A percentile compares a stretch with the other conserved stretches of the same genome.
Conservation (phyloP, 2,329 filamentous ascomycete species). For the Pyricularia pennisetigena region DNA sequence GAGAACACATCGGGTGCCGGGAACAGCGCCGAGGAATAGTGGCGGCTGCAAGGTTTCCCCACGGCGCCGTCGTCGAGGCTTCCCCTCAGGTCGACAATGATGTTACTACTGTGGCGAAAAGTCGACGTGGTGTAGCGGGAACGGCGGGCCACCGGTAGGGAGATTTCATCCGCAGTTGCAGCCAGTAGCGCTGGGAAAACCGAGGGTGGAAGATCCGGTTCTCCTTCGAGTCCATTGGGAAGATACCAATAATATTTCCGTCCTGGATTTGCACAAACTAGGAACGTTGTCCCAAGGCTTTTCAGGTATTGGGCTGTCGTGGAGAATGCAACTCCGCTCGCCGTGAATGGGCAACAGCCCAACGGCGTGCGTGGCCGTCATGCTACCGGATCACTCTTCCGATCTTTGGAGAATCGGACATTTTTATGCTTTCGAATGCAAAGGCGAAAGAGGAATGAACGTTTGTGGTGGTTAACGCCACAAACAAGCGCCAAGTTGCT, state of each 20-base stretch:
- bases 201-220: constrained; percentile 5
- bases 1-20: constrained; percentile 3
- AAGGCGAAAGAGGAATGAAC: neutral
- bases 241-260: neutral
- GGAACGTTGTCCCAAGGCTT: constrained; percentile 12
- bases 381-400: neutral
- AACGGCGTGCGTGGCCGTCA: neutral
- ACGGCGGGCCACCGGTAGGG: constrained; percentile 15
- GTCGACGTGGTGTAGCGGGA: constrained; percentile 20
- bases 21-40: constrained; percentile 11
- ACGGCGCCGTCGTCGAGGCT: constrained; percentile 14
- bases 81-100: constrained; percentile 21
- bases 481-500: too few relatives aligned
- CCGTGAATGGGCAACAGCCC: neutral
- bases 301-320: constrained; percentile 13
- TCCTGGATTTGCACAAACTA: constrained; percentile 11
- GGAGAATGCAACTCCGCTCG: constrained; percentile 13
- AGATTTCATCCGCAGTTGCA: neutral
- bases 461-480: neutral
- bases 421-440: neutral
- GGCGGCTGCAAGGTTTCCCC: constrained; percentile 14
- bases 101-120: constrained; percentile 21
- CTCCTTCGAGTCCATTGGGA: constrained; percentile 5
- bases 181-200: neutral
- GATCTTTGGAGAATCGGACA: neutral